These are phyloP conservation scores for Barnettozyma sp. DNA, from an alignment of 805 yeast genomes.

Conservation along the genomic window DNA sequence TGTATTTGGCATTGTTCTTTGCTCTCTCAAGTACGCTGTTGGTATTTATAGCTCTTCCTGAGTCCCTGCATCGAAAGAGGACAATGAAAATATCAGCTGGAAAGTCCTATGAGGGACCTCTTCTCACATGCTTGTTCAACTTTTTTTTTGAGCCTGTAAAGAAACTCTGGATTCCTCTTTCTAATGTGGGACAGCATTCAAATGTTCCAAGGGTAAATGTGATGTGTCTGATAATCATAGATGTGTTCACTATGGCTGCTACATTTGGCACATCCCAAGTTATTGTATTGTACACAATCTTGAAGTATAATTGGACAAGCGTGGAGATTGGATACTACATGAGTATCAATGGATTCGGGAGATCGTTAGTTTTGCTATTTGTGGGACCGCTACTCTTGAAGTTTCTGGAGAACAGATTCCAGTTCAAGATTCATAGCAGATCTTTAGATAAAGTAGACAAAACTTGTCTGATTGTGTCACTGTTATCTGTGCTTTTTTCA, in stretches of 20 bases:
- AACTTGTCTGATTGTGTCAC: constrained; percentile 1
- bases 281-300: constrained; percentile 16
- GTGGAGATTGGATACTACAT: constrained; percentile 24
- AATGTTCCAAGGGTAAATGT: constrained; percentile 18
- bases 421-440: not conserved
- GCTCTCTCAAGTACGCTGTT: constrained; percentile 7
- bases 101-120: constrained; percentile 2
- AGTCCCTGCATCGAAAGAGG: constrained; percentile 19
- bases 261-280: constrained; percentile 21
- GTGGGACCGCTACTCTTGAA: constrained; percentile 13
- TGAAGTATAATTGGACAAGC: constrained; percentile 19
- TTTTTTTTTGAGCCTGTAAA: constrained; percentile 17
- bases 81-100: constrained; percentile 14
- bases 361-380: constrained; percentile 14
- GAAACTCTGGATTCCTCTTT: constrained; percentile 18
- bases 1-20: constrained; percentile 9
- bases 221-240: constrained; percentile 16
- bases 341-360: constrained; percentile 22
- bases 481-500: constrained; percentile 7
- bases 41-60: constrained; percentile 8
- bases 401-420: not conserved
- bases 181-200: constrained; percentile 11
- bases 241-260: constrained; percentile 19
- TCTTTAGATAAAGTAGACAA: constrained; percentile 7
- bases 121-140: not conserved